Evolutionary conservation across 305 asterid genomes (phyloP).

Genomic region (Andrographis paniculata): DNA sequence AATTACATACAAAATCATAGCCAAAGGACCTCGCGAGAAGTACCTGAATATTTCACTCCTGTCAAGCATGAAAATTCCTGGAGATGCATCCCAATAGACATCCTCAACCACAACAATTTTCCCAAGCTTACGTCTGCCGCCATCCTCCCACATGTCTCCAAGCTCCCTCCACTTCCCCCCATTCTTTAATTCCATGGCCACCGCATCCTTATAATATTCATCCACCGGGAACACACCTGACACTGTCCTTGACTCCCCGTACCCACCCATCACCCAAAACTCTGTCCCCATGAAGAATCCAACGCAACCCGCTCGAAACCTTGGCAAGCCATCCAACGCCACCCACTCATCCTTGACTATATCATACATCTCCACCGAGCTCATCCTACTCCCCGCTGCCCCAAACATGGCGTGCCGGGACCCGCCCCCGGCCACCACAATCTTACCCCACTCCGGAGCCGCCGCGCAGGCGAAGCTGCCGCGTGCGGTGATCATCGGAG

Average conservation of each 20-base stretch:
- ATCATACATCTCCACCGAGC: conserved; percentile 94
- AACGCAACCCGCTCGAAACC: conserved; percentile 91
- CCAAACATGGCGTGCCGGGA: conserved; percentile 82
- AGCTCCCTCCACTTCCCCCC: conserved; percentile 83
- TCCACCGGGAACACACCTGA: conserved; percentile 87
- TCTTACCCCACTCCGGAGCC: conserved; percentile 37
- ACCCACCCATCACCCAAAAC: conserved; percentile 99
- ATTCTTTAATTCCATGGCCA: conserved; percentile 65
- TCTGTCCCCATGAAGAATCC: conserved; percentile 69
- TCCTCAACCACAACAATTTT: conserved; percentile 63
- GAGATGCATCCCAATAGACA: conserved; percentile 10
- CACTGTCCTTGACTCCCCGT: conserved; percentile 74
- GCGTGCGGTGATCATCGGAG: conserved; percentile 77
- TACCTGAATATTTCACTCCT: conserved; percentile 66
- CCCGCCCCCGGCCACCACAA: conserved; percentile 93
- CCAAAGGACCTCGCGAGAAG: conserved; percentile 4
- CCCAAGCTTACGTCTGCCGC: conserved; percentile 73
- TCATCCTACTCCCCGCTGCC: conserved; percentile 88
- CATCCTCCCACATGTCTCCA: conserved; percentile 96
- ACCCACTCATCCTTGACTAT: conserved; percentile 73
- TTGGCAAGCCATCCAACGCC: conserved; percentile 75
- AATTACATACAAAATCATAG: neutral
- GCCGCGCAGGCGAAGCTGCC: conserved; percentile 93
- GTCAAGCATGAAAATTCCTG: conserved; percentile 77
- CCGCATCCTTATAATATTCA: conserved; percentile 76